A percentile compares a stretch with the other conserved stretches of the same genome.
phyloP scores from a whole-genome alignment of 2,329 filamentous ascomycete genomes.

The Pseudogymnoascus pannorum region DNA sequence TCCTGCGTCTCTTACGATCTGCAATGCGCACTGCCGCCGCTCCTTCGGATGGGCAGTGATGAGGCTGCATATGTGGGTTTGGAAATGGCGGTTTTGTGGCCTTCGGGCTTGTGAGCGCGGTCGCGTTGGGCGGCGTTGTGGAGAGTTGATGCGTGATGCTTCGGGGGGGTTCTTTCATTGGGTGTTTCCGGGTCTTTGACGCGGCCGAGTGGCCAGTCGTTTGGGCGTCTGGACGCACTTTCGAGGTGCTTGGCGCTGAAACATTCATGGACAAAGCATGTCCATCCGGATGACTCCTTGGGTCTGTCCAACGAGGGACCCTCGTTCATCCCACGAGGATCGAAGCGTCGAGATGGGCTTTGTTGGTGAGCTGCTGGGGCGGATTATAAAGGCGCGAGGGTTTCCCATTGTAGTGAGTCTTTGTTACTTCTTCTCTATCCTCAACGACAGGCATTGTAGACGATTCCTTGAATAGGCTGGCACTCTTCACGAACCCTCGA shows the following conservation, averaged over 20 bases:
- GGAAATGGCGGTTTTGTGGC: not conserved
- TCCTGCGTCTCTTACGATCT: not conserved
- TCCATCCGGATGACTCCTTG: not conserved
- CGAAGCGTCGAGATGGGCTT: not conserved
- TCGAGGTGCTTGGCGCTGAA: conserved; percentile 2
- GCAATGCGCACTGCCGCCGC: not conserved
- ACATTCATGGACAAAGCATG: not conserved
- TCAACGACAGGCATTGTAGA: not conserved
- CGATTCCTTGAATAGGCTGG: conserved; percentile 3
- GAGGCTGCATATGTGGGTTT: not conserved
- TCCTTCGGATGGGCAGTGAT: not conserved
- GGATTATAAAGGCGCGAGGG: not conserved
- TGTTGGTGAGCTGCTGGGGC: not conserved
- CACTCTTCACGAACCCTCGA: conserved; percentile 3
- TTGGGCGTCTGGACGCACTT: not conserved
- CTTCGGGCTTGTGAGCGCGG: not conserved
- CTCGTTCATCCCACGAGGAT: not conserved
- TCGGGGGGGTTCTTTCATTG: not conserved
- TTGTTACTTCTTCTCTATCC: not conserved
- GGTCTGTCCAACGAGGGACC: not conserved
- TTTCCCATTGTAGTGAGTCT: not conserved
- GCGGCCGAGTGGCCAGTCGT: not conserved
- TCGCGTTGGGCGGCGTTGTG: not conserved
- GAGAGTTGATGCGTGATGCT: not conserved
- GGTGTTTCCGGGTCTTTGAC: not conserved